Conservation (phyloP, 1,139 yeast species). For the Blastobotrys aristatus region DNA sequence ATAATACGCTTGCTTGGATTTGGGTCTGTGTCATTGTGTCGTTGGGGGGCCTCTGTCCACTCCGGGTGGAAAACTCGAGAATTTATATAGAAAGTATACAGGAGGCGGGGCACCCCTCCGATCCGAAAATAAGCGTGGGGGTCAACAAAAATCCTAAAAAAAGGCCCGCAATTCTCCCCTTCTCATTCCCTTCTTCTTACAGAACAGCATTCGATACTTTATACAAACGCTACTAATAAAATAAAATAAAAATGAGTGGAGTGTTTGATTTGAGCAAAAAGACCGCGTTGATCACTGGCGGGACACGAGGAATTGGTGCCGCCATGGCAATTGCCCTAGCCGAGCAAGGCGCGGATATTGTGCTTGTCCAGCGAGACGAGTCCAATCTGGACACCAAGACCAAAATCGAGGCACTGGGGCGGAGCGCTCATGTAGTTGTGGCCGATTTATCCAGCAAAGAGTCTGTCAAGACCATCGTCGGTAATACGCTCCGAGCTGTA, state of each 20-base stretch:
- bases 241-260: not conserved
- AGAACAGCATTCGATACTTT: no score
- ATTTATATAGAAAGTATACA: no score
- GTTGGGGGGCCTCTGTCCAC: not conserved
- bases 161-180: not conserved
- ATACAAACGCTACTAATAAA: no score
- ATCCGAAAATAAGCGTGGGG: not conserved
- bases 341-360: conserved; percentile 41
- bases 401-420: conserved; percentile 27
- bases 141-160: not conserved
- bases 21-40: conserved; percentile 5
- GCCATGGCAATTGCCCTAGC: conserved; percentile 41
- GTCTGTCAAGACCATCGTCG: conserved; percentile 31
- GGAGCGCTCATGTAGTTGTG: conserved; percentile 26
- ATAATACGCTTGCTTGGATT: conserved; percentile 22
- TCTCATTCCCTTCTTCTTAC: not conserved
- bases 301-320: conserved; percentile 42
- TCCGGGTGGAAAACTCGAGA: not conserved
- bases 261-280: conserved; percentile 26
- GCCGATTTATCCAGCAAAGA: conserved; percentile 31
- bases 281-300: conserved; percentile 42
- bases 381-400: conserved; percentile 19
- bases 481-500: conserved; percentile 33
- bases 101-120: no score
- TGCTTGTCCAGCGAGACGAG: conserved; percentile 32